phyloP scores from a whole-genome alignment of 805 yeast genomes.

The Millerago galiae region DNA sequence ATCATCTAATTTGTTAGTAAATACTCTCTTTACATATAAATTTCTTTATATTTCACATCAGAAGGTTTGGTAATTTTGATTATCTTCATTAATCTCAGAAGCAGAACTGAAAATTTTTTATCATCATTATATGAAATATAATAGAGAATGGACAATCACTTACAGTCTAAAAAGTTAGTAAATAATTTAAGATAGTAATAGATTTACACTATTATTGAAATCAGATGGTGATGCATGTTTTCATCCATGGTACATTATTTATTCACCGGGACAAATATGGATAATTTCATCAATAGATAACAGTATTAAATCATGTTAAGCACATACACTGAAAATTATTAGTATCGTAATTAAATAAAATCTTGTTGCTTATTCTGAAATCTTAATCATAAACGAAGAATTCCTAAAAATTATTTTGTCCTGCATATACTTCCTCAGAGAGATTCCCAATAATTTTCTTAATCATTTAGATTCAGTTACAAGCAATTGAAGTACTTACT shows the following conservation, averaged over 20 bases:
- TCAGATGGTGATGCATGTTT: conserved; percentile 99
- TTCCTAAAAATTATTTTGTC: conserved; percentile 58
- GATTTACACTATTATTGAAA: conserved; percentile 7
- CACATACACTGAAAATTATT: not conserved
- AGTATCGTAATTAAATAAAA: not conserved
- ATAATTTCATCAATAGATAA: conserved; percentile 16
- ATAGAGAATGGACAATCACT: not conserved
- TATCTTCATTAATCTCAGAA: conserved; percentile 86
- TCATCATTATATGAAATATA: conserved; percentile 44
- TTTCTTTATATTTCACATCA: conserved; percentile 9
- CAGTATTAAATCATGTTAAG: not conserved
- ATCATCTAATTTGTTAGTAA: too few species aligned
- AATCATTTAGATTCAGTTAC: conserved; percentile 26
- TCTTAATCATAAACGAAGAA: conserved; percentile 66
- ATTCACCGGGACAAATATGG: conserved; percentile 38
- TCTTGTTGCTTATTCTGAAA: too few species aligned
- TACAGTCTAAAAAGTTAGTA: not conserved
- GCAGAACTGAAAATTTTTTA: conserved; percentile 84
- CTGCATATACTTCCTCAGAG: conserved; percentile 77
- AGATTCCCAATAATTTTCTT: conserved; percentile 27
- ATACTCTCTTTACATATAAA: too few species aligned
- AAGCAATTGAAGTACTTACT: too few species aligned
- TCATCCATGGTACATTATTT: conserved; percentile 71
- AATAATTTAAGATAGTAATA: conserved; percentile 2
- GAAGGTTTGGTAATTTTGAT: conserved; percentile 55